Conservation (phyloP, 2,329 filamentous ascomycete species). For the Aureobasidium mangrovei region DNA sequence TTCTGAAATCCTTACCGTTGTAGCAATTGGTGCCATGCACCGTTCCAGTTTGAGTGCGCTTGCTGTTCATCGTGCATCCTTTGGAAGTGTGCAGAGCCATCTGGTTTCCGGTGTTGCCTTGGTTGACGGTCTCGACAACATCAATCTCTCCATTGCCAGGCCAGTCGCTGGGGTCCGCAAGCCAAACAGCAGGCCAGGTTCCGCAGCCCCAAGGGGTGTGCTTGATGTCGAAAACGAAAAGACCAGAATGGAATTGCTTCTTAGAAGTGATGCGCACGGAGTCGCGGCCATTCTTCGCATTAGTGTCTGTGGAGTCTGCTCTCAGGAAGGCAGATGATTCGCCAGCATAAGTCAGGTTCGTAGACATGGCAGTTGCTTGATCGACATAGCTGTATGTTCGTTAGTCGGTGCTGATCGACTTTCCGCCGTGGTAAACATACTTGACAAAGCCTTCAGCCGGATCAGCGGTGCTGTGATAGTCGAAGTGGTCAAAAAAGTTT, state of each 20-base stretch:
- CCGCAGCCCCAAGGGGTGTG: constrained; percentile 57
- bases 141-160: constrained; percentile 37
- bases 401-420: neutral
- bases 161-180: constrained; percentile 53
- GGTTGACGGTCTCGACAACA: constrained; percentile 32
- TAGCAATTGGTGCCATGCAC: constrained; percentile 32
- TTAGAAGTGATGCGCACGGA: constrained; percentile 57
- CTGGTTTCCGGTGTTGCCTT: constrained; percentile 22
- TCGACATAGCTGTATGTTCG: constrained; percentile 17
- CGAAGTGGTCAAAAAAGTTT: constrained; percentile 42
- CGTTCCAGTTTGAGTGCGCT: constrained; percentile 64
- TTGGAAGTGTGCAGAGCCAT: constrained; percentile 29
- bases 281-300: constrained; percentile 43
- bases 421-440: constrained; percentile 27
- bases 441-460: constrained; percentile 45
- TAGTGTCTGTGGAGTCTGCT: constrained; percentile 22
- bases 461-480: constrained; percentile 40
- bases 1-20: constrained; percentile 21
- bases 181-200: constrained; percentile 59
- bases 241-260: constrained; percentile 49
- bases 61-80: constrained; percentile 25
- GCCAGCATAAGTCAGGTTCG: constrained; percentile 25
- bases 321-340: constrained; percentile 21
- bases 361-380: constrained; percentile 18
- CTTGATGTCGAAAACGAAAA: constrained; percentile 60